Evolutionary conservation across 768 basidiomycete genomes (phyloP), one percentile per base, ranked within the genome.

Genomic region (Podaxis carcinomalis): DNA sequence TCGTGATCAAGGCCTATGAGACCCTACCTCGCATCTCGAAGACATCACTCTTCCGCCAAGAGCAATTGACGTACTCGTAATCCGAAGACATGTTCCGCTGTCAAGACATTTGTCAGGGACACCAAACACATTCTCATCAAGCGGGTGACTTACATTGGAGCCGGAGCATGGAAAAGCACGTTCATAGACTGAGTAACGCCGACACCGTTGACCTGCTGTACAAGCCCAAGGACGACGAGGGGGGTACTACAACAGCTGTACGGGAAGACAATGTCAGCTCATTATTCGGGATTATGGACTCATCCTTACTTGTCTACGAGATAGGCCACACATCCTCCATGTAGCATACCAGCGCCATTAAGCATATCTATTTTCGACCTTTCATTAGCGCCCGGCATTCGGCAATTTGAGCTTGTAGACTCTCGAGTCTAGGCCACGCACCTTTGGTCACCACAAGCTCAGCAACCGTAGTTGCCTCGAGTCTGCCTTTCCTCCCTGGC

Each of bases 121-220:
- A 57, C 40, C n/a, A 25, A 42, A 53, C 40, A 39, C n/a, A 19
- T 42, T 23, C 42, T 58, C 23, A 59, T 32, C 2, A 3, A 27
- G 35, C 60, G 61, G 46, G 42, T 46, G 37, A 75, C 85, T 73
- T 69, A 86, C 88, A 77, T 68, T 2, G 85, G 77, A 3, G 86
- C 87, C 10, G 88, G 88, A 14, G 89, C 79, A 68, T 88, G 89
- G 72, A 87, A 90, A 32, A 83, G 70, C 25, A 90, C 77, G 63
- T 84, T 86, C 83, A 89, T 82, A 9, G 82, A 80, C 69, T 89
- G 87, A 2, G 86, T 90, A 19, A 90, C 88, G 10, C 89, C 89
- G 11, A 90, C 88, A 2, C 88, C 88, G 59, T 90, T 90, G 27
- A 78, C 72, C 62, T 80, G 79, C 66, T 82, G 77, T 39, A 84